A percentile compares a stretch with the other conserved stretches of the same genome.
Conservation (phyloP, 2,329 filamentous ascomycete species). For the Aspergillus calidoustus region DNA sequence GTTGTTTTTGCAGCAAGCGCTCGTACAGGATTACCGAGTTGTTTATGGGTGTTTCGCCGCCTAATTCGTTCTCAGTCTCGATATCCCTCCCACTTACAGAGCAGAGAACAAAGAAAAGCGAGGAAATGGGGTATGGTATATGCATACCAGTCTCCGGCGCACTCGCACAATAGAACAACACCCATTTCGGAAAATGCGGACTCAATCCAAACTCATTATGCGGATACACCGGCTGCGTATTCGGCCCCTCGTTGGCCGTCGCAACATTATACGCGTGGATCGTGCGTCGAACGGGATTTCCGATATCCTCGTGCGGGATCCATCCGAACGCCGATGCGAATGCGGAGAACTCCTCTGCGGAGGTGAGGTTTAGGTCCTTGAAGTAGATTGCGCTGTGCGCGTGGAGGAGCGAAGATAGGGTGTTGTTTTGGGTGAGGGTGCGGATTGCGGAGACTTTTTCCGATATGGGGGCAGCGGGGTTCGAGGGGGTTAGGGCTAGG, state of each 20-base stretch:
- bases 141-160: conserved; percentile 3
- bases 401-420: not conserved
- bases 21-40: conserved; percentile 1
- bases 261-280: conserved; percentile 3
- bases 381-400: not conserved
- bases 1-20: not conserved
- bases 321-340: not conserved
- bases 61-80: not conserved
- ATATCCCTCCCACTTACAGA: not conserved
- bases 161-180: not conserved
- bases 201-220: conserved; percentile 7
- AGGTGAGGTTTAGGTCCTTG: not conserved
- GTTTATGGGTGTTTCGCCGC: conserved; percentile 7
- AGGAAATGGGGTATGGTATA: no score
- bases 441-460: conserved; percentile 2
- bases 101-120: not conserved
- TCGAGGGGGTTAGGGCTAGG: conserved; percentile 2
- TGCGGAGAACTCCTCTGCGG: not conserved
- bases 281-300: not conserved
- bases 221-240: conserved; percentile 7
- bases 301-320: conserved; percentile 1
- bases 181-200: not conserved
- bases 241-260: conserved; percentile 6
- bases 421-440: not conserved
- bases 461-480: not conserved